Conservation (phyloP, 306 rosid genomes). For the Mimosa pudica region DNA sequence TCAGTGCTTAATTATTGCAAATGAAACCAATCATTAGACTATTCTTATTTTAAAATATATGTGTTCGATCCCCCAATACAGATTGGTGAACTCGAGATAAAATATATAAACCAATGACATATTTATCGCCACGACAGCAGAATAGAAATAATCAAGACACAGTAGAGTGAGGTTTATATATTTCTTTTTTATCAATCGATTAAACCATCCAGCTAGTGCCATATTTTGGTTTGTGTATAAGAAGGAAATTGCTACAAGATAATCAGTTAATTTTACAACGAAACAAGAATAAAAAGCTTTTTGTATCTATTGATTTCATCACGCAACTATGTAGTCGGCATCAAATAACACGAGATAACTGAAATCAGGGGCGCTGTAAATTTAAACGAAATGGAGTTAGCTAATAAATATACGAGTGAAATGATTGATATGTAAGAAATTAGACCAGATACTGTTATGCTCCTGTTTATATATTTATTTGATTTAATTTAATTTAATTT, state of each 20-base stretch:
- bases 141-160: background rate
- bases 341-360: background rate
- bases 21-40: background rate
- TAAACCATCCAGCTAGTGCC: background rate
- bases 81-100: background rate
- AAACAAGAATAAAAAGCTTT: background rate
- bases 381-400: too few species aligned
- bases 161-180: background rate
- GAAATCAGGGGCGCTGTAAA: background rate
- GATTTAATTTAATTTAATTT: background rate
- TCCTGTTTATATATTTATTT: constrained; percentile 4
- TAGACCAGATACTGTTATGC: background rate
- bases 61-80: background rate
- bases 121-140: too few species aligned
- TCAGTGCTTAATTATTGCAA: constrained; percentile 7
- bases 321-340: background rate
- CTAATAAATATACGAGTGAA: background rate
- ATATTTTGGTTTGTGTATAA: background rate
- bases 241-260: background rate
- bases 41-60: background rate
- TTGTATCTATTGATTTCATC: background rate
- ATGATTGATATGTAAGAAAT: background rate
- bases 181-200: background rate
- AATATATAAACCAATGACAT: background rate
- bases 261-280: background rate